Percentiles rank a stretch among this genome's conserved stretches.
Evolutionary conservation across 306 rosid genomes (phyloP).

Genomic region (Dryas alaskensis): DNA sequence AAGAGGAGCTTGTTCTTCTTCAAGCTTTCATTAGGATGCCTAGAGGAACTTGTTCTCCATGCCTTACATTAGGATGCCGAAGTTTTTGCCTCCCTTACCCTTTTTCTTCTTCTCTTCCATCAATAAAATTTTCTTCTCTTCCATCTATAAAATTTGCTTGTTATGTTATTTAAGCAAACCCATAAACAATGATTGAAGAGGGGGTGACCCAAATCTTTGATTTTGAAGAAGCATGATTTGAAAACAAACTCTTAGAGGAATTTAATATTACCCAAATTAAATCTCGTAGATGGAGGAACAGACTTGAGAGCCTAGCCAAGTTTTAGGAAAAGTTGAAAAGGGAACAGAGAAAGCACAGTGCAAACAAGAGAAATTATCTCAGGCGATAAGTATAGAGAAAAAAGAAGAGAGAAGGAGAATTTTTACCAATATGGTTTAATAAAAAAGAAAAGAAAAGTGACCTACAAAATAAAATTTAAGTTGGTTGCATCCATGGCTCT

Average conservation of each 20-base stretch:
- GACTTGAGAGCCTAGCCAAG: constrained; percentile 34
- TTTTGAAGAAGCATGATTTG: constrained; percentile 21
- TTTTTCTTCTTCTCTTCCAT: not conserved
- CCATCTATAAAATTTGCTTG: not conserved
- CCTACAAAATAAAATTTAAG: too few species aligned
- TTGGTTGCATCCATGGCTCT: too few species aligned
- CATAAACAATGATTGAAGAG: constrained; percentile 23
- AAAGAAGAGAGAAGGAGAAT: too few species aligned
- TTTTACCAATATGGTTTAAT: too few species aligned
- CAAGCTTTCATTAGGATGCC: too few species aligned
- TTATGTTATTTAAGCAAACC: constrained; percentile 14
- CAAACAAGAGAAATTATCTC: constrained; percentile 18
- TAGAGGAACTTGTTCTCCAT: not conserved
- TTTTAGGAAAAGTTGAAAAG: constrained; percentile 17
- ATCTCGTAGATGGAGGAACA: constrained; percentile 39
- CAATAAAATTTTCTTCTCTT: not conserved
- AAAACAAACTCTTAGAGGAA: constrained; percentile 13
- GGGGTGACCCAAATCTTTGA: constrained; percentile 24
- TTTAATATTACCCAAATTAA: constrained; percentile 24
- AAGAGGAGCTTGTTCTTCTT: too few species aligned
- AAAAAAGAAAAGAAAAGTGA: too few species aligned
- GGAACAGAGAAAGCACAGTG: not conserved
- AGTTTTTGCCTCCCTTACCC: not conserved
- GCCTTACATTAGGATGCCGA: not conserved
- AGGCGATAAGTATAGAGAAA: not conserved